Evolutionary conservation across 495 filamentous ascomycete genomes (phyloP), one percentile per base, ranked within the genome.

Genomic region (Penicillium daleae): DNA sequence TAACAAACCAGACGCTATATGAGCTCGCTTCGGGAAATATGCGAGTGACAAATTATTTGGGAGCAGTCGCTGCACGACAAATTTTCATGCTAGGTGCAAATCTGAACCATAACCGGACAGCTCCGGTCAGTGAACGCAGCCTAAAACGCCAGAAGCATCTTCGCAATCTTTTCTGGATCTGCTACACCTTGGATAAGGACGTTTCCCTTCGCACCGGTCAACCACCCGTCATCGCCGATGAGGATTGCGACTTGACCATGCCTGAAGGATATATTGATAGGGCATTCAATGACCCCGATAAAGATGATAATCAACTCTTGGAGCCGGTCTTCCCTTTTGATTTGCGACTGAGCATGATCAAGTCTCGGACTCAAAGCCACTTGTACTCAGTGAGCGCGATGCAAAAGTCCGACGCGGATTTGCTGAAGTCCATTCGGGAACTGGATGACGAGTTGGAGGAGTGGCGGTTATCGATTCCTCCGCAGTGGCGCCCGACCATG

Each of bases 151-250:
- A 74, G 6, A 40, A 61, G 5, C 79, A 81, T 15, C 64, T 84
- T 0, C 80, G 83, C 0, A 78, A 78, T 49, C 58, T 86, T 0
- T 86, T 86, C 63, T 86, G 82, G 83, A 67, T 85, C 4, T 79
- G 79, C 70, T 86, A 83, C 52, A 76, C 71, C 2, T 57, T 82
- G 32, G 83, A 86, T 54, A 84, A 83, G 61, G 82, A 85, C 49
- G 63, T 84, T 12, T 70, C 77, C 0, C 67, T 85, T 7, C 77
- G 82, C 31, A 83, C 77, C 0, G 83, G 82, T 6, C 81, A 82
- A 62, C 82, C 82, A 8, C 80, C 82, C n/a, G 66, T 72, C 3
- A 79, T 85, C 39, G 68, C 71, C 13, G 81, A 86, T 54, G 80
- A 85, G 24, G 80, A 83, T 58, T 86, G 83, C 64, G 82, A 85